phyloP scores from a whole-genome alignment of 2,329 filamentous ascomycete species.

The Penicillium decumbens region DNA sequence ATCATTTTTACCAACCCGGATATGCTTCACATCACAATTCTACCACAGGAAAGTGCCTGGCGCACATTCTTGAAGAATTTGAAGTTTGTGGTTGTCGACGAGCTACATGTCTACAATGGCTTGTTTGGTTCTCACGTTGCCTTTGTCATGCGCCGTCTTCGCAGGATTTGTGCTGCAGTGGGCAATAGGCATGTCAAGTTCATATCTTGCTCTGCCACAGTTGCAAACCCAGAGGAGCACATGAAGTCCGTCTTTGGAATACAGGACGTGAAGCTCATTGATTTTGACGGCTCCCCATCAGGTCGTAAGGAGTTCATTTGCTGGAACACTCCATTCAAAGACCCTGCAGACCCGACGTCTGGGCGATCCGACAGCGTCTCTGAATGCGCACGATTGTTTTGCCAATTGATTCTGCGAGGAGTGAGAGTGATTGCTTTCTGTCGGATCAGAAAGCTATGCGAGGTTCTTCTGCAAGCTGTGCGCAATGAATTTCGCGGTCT shows the following conservation, averaged over 20 bases:
- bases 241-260: constrained; percentile 94
- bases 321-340: constrained; percentile 96
- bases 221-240: constrained; percentile 85
- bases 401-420: constrained; percentile 79
- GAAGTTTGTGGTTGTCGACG: constrained; percentile 83
- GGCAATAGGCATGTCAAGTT: constrained; percentile 84
- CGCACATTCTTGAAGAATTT: constrained; percentile 81
- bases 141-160: constrained; percentile 84
- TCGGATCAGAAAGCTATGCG: constrained; percentile 79
- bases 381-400: constrained; percentile 87
- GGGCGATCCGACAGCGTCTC: constrained; percentile 76
- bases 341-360: constrained; percentile 78
- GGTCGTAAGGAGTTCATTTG: constrained; percentile 92
- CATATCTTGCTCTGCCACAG: constrained; percentile 92
- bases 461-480: constrained; percentile 74
- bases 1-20: constrained; percentile 98
- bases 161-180: constrained; percentile 82
- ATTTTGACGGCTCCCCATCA: constrained; percentile 89
- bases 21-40: constrained; percentile 91
- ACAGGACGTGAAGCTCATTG: constrained; percentile 71
- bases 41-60: constrained; percentile 90
- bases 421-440: constrained; percentile 93
- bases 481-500: constrained; percentile 70
- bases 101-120: constrained; percentile 94
- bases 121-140: constrained; percentile 91